Evolutionary conservation across 495 filamentous ascomycete genomes (phyloP), one percentile per base, ranked within the genome.

Genomic region (Penicillium canescens): DNA sequence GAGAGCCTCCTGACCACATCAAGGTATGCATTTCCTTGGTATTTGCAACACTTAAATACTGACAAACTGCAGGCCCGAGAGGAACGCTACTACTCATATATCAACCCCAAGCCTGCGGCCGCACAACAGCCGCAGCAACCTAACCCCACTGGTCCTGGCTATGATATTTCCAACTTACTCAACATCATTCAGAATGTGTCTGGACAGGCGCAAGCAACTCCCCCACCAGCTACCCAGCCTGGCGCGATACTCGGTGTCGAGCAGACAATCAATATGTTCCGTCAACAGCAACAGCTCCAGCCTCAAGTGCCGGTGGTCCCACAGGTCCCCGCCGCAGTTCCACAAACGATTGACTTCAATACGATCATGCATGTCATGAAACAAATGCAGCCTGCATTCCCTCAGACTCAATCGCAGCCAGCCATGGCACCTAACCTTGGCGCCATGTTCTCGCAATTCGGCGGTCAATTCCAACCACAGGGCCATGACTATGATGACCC

Each of bases 391-490:
- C 47, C 57, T 37, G 60, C 42, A 8, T 57, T 61, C 34, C 48
- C 53, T 23, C 63, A 54, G 21, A 63, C 57, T 33, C 72, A 58
- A 50, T 50, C 63, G 1, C 71, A 71, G 50, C 54, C 69, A 11
- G 53, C 11, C 21, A 61, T 76, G 56, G 40, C 67, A 13, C 67
- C 72, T 2, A 71, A 74, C 42, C 68, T 85, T 0, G 77, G 77
- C 42, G 75, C 71, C 14, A 71, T 84, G 16, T 74, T 85, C 51
- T 76, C 78, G 4, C 73, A 78, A 54, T 71, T 80, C 37, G 54
- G 64, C 14, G 67, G 64, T 23, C 49, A 67, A 20, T 50, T 62
- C 45, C 46, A 51, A 47, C 61, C 67, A 46, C 55, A 31, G 46
- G 59, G 57, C 45, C 54, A 62, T 42, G 44, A 12, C 12, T 73